Base-by-base conservation (phyloP, 2,329 filamentous ascomycete genomes). In the Fusarium foetens region DNA sequence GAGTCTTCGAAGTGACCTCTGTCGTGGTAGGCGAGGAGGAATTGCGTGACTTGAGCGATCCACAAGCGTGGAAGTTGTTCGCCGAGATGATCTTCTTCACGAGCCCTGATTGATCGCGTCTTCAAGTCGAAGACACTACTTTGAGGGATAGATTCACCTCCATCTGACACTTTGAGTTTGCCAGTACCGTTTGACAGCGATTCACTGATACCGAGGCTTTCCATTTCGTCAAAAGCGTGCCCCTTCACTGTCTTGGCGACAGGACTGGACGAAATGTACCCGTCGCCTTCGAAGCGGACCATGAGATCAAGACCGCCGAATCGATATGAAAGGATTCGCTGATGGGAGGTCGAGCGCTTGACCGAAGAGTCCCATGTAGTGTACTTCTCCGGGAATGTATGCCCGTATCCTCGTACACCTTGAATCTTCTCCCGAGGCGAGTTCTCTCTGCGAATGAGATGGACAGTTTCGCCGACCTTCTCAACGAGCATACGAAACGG, bases 351-450 rank as follows among this genome's bases (percentile, higher is more conserved):
- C 0, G 90, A 93, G 1, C 84, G 83, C 49, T 83, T 84, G 1
- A 89, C 86, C 2, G 84, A 84, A 1, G 73, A 16, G 14, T 87
- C 86, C 90, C 91, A 93, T 0, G 84, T 88, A 0, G 92, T 93
- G 74, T 92, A 90, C 2, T 84, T 83, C 52, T 92, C 89, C 0
- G 89, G 89, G 70, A 94, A 93, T 0, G 88, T 85, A 72, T 93
- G 90, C 0, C 91, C 91, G 72, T 85, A 92, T 0, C 91, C 92
- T 21, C 73, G 73, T 0, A 93, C 80, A n/a, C 83, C 83, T 0
- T 80, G 71, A 9, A 93, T 89, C 0, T 83, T 76, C 71, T 91
- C 88, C 1, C 78, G 86, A 0, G 90, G 89, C 0, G 87, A 85
- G 48, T 88, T 89, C 73, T 92, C 90, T 27, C 87, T 84, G 2